Conservation (phyloP, 257 asterid species). For the Solanum habrochaites region DNA sequence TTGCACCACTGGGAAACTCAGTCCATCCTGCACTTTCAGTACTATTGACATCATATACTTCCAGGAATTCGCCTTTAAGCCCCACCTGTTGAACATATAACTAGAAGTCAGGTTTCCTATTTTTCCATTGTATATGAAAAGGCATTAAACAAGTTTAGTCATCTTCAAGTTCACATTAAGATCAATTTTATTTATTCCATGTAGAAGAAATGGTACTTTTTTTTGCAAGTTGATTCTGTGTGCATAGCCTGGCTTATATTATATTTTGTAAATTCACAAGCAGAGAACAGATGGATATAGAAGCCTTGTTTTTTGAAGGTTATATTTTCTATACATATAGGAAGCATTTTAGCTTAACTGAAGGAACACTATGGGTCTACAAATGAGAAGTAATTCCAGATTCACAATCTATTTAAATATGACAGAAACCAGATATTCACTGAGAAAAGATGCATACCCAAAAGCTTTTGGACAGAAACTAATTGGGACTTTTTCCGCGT, state of each 20-base stretch:
- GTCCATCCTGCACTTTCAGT: not conserved
- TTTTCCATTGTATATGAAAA: not conserved
- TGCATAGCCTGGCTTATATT: not conserved
- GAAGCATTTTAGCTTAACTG: no score
- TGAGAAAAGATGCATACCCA: not conserved
- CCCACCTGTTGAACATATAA: not conserved
- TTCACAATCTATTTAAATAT: not conserved
- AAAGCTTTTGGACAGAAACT: not conserved
- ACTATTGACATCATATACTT: not conserved
- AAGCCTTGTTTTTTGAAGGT: not conserved
- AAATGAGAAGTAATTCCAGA: not conserved
- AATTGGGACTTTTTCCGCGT: not conserved
- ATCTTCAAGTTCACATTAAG: not conserved
- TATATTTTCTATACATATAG: not conserved
- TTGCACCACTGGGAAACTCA: not conserved
- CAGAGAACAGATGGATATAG: not conserved
- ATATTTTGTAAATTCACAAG: not conserved
- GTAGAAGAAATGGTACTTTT: not conserved
- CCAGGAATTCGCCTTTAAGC: not conserved
- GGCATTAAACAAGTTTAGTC: not conserved
- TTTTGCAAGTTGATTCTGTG: not conserved
- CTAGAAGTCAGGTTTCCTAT: not conserved
- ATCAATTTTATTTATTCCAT: not conserved
- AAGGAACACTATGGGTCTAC: no score
- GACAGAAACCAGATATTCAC: not conserved